phyloP scores from a whole-genome alignment of 305 asterid genomes.

The Fraxinus sp. region DNA sequence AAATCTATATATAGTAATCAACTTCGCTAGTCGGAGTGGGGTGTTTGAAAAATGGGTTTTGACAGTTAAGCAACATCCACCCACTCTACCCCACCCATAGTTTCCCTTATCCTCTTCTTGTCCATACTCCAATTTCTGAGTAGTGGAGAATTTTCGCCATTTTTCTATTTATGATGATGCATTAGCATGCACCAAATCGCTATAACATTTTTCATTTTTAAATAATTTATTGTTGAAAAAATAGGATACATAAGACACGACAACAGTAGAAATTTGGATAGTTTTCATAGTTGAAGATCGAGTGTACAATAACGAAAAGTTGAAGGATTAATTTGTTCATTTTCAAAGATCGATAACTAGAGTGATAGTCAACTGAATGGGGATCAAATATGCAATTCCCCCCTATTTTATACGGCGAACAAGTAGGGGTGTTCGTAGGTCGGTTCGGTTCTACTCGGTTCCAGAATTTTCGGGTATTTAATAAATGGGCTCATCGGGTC shows the following conservation, averaged over 20 bases:
- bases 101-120: background rate
- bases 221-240: background rate
- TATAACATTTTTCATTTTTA: background rate
- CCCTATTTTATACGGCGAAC: no score
- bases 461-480: no score
- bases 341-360: no score
- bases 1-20: slow-evolving; percentile 3
- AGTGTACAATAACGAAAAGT: no score
- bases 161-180: background rate
- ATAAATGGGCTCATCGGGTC: no score
- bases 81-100: background rate
- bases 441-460: no score
- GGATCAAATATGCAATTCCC: no score
- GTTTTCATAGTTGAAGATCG: no score
- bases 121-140: background rate
- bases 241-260: background rate
- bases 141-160: background rate
- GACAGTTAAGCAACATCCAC: background rate
- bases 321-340: no score
- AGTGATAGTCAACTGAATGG: no score
- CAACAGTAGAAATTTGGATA: no score
- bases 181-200: background rate
- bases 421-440: no score
- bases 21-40: background rate
- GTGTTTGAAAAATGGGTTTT: background rate